Evolutionary conservation across 352 stramenopile species (phyloP), one percentile per base, ranked within the genome.

Genomic region (Phytophthora quininea): DNA sequence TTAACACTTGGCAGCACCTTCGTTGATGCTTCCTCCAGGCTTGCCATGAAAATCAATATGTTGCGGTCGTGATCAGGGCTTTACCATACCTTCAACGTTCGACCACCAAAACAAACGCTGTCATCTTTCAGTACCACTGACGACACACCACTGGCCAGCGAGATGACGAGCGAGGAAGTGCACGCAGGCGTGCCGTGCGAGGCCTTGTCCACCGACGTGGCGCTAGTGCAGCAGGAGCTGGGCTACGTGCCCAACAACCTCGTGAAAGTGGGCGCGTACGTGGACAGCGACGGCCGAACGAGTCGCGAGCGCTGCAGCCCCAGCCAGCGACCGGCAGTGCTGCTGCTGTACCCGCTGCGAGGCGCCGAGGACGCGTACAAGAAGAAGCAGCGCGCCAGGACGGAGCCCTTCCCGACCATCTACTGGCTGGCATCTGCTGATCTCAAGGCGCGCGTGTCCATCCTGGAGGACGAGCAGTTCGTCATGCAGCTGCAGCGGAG

Each of bases 351-450:
- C 54, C 80, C 84, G 29, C 48, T 93, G 69, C 73, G 79, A 30
- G 85, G 82, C 51, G 71, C 67, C 42, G 77, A 84, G 54, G 51
- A 73, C 38, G 80, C 76, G 19, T 86, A 90, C 75, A 90, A 90
- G 69, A 81, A 76, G 63, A 74, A 86, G 27, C 78, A 90, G 38
- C 75, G 81, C 3, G 74, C 69, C 32, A 78, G 72, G 31, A 69
- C 88, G 33, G 79, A 91, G 55, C 82, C 82, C 1, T 91, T 91
- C 61, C 82, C 82, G 30, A 91, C 82, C 32, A 85, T 86, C 37
- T 91, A 88, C 60, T 91, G 82, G 82, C 67, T 91, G 33, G 67
- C 68, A 3, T 82, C 74, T 1, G 51, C 53, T 5, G 70, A 84
- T 31, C 62, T 91, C 33, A 84, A 84, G 60, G 77, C 79, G 7